Evolutionary conservation across 2,329 filamentous ascomycete species (phyloP).

Genomic region (Aspergillus fumigatus): DNA sequence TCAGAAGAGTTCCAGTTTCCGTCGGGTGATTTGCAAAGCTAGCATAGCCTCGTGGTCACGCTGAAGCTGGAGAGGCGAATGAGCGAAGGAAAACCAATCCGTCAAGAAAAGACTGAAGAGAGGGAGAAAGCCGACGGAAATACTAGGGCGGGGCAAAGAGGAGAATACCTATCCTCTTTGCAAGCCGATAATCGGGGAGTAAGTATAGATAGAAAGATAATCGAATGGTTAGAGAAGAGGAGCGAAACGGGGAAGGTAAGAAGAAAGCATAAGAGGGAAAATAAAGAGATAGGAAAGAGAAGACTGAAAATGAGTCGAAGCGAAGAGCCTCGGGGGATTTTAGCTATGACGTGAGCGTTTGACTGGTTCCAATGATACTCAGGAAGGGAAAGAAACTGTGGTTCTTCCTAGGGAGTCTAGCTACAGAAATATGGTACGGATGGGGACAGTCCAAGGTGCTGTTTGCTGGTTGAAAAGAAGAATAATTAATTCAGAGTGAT

Average conservation of each 20-base stretch:
- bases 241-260: not conserved
- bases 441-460: not conserved
- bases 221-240: not conserved
- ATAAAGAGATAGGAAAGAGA: not conserved
- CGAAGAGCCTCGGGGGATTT: slow-evolving; percentile 22
- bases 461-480: not conserved
- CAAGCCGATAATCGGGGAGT: not conserved
- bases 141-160: not conserved
- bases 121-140: not conserved
- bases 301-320: slow-evolving; percentile 15
- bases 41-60: slow-evolving; percentile 30
- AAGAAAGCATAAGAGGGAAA: not conserved
- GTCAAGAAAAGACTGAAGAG: not conserved
- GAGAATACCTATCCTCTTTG: not conserved
- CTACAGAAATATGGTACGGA: not conserved
- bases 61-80: slow-evolving; percentile 11
- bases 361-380: not conserved
- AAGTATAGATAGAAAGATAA: not conserved
- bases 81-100: not conserved
- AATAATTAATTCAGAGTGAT: not conserved
- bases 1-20: slow-evolving; percentile 23
- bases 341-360: slow-evolving; percentile 26
- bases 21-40: slow-evolving; percentile 31
- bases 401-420: not conserved
- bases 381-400: not conserved